phyloP scores from a whole-genome alignment of 306 rosid species.

The Trifolium dubium region DNA sequence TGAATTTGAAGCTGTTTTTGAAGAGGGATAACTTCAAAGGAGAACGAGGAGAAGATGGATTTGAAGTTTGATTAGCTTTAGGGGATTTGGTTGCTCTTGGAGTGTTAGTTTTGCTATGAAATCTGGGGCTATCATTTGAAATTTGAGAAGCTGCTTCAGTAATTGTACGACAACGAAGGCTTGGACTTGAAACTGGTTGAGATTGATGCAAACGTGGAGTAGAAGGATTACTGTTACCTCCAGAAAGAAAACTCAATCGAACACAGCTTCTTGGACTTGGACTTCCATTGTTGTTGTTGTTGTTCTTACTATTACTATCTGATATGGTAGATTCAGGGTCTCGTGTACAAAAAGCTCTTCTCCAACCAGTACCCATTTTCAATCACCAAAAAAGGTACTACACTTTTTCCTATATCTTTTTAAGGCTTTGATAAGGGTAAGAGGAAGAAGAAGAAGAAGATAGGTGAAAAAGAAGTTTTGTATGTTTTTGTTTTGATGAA shows the following conservation, averaged over 20 bases:
- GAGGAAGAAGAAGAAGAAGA: conserved; percentile 33
- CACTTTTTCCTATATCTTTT: conserved; percentile 31
- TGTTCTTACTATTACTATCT: conserved; percentile 56
- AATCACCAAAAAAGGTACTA: conserved; percentile 5
- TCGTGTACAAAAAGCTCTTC: conserved; percentile 90
- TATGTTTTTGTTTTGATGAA: conserved; percentile 40
- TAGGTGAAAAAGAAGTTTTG: conserved; percentile 39
- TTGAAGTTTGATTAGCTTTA: conserved; percentile 48
- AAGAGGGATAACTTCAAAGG: conserved; percentile 89
- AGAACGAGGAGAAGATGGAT: conserved; percentile 86
- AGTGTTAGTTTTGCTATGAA: conserved; percentile 48
- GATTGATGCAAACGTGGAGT: conserved; percentile 52
- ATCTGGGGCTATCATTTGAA: conserved; percentile 44
- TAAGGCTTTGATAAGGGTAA: not conserved
- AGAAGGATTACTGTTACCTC: conserved; percentile 75
- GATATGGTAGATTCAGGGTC: conserved; percentile 62
- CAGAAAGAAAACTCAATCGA: conserved; percentile 70
- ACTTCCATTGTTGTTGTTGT: conserved; percentile 49
- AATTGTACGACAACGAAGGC: conserved; percentile 59
- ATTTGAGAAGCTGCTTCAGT: conserved; percentile 44
- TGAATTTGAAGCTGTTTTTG: conserved; percentile 93
- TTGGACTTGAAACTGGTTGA: conserved; percentile 47
- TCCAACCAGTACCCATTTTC: conserved; percentile 93
- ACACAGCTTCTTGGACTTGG: conserved; percentile 71
- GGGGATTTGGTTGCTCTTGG: conserved; percentile 61